Evolutionary conservation across 345 rosid genomes (phyloP), one percentile per base, ranked within the genome.

Genomic region (Tarenaya hassleriana): DNA sequence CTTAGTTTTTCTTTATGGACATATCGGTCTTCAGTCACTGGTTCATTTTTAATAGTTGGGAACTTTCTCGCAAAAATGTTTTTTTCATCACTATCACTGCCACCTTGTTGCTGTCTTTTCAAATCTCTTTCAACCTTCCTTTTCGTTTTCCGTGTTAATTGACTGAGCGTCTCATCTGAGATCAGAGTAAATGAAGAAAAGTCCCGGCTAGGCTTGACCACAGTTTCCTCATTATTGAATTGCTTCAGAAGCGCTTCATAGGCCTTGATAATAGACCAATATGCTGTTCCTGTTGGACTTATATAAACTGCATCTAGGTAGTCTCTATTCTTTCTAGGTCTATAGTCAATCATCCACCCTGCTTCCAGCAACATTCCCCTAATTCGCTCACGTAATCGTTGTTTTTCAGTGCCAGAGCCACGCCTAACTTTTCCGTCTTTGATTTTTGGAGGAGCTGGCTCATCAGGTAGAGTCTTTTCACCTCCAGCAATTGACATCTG

Each of bases 251-350:
- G 84, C 50, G 92, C 94, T 68, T 90, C 91, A 70, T 91, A 91
- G 8, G 98, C 98, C 76, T 84, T 79, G 41, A 90, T 84, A 40
- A 91, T 74, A 38, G 98, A 91, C 96, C 98, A 91, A 66, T 79
- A 87, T 10, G 98, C 87, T 40, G 90, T 91, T 60, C 98, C 98
- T 24, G 72, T 41, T 43, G 95, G 98, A 65, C 75, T 91, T 48
- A 84, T 77, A 65, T 91, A 91, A 37, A 91, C 95, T 37, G 98
- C 95, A 79, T 91, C 98, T 41, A 61, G 69, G 70, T 91, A 91
- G 56, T 74, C 81, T 65, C 95, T 76, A 52, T 83, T 90, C 80
- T 75, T 71, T 61, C 98, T 74, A 46, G 98, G 96, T 64, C 95
- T 77, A 69, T 82, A 79, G 67, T 91, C 88, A 57, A 91, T 82